Evolutionary conservation across 139 green algal genomes (phyloP), one percentile per base, ranked within the genome.

Genomic region (Ettlia oleoabundans): DNA sequence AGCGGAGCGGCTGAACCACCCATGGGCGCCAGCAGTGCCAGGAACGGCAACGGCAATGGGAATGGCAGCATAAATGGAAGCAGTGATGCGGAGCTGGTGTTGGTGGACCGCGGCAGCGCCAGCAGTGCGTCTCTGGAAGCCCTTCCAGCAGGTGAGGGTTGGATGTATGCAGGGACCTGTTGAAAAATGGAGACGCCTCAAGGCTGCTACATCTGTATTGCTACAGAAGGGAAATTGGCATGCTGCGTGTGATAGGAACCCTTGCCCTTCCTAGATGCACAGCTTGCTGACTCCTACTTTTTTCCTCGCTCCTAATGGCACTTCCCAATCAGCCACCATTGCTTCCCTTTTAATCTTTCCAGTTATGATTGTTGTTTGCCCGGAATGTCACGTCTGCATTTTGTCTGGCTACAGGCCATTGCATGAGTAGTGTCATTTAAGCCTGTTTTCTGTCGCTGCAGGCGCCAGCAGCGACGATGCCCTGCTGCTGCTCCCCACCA

Each of bases 401-500:
- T n/a, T n/a, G n/a, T n/a, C n/a, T n/a, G n/a, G n/a, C n/a, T n/a
- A n/a, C n/a, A n/a, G n/a, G n/a, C n/a, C 15, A 58, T 58, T 15
- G 13, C 47, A 58, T 58, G 10, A 10, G 15, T 58, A 10, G 47
- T 15, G 13, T 58, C 47, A 10, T 67, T 21, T 67, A 15, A 15
- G 18, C 58, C 58, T 67, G 6, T 28, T 2, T 76, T 18, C 55
- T n/a, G 55, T 30, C 63, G 15, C 67, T 3, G 21, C 67, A 74
- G 64, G 64, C 40, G 37, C 41, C 22, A 41, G 41, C 3, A 76
- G 33, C 26, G 75, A 87, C 15, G 85, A 85, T 19, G 32, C 78
- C 0, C 65, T 90, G n/a, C 65, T 91, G 72, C 73, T 91, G 22
- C 73, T 90, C 15, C 52, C 66, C 3, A 28, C 8, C 47, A 42